Evolutionary conservation across 1,284 basidiomycete genomes (phyloP).

Genomic region (Cryptococcus wingfieldii): DNA sequence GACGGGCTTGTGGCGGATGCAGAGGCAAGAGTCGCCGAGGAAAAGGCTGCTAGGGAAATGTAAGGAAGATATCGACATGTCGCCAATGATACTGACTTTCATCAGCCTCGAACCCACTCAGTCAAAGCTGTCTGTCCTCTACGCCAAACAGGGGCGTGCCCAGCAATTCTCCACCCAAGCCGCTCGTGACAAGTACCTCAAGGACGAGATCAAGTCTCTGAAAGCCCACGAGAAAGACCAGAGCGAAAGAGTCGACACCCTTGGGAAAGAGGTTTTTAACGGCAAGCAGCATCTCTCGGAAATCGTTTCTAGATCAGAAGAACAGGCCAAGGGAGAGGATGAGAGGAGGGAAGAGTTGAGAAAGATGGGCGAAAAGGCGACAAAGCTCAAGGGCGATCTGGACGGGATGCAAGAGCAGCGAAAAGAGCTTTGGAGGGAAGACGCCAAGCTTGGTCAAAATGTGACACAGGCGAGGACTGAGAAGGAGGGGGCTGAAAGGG

Average conservation of each 20-base stretch:
- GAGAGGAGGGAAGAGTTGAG: constrained; percentile 65
- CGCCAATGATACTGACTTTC: neutral
- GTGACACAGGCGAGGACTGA: constrained; percentile 74
- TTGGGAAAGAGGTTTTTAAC: constrained; percentile 69
- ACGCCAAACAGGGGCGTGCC: constrained; percentile 81
- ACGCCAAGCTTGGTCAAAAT: constrained; percentile 76
- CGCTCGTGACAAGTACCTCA: constrained; percentile 75
- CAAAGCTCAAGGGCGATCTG: constrained; percentile 65
- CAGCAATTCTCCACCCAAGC: constrained; percentile 76
- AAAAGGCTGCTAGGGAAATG: constrained; percentile 62
- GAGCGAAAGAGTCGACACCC: constrained; percentile 57
- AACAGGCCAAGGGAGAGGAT: constrained; percentile 62
- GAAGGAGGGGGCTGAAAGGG: constrained; percentile 71
- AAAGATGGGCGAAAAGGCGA: constrained; percentile 65
- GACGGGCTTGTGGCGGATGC: constrained; percentile 64
- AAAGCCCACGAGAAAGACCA: constrained; percentile 60
- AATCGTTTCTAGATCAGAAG: constrained; percentile 61
- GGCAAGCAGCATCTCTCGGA: constrained; percentile 66
- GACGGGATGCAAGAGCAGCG: constrained; percentile 69
- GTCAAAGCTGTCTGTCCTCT: constrained; percentile 66
- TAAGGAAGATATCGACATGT: constrained; percentile 18
- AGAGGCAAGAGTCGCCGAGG: constrained; percentile 57
- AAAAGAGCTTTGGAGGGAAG: constrained; percentile 94
- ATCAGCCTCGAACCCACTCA: constrained; percentile 64
- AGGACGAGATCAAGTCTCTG: constrained; percentile 67